Evolutionary conservation across 2,329 filamentous ascomycete species (phyloP), one percentile per base, ranked within the genome.

Genomic region (Karstenula rhodostoma): DNA sequence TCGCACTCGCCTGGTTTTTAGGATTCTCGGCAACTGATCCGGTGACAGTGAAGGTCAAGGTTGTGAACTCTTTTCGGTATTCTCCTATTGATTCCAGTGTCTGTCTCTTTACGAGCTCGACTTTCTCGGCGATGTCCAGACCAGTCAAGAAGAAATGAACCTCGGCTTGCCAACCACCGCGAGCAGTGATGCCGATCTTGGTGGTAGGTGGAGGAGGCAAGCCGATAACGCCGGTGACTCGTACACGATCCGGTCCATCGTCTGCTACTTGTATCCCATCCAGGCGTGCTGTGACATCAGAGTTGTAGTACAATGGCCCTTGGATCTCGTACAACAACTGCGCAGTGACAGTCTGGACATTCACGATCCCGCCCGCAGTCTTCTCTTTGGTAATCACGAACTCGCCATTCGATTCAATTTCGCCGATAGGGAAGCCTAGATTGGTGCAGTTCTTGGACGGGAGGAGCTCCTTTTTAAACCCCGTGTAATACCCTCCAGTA

Each of bases 401-500:
- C 29, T 58, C 49, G 1, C 62, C 62, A 53, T 56, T 56, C 15
- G 33, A 27, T 42, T 62, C 60, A 15, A 62, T 58, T 27, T 62
- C 60, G 1, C 43, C 55, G 22, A 65, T 63, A 6, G 62, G 62
- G 35, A 60, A 65, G 5, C 57, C 61, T 22, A 73, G 69, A 32
- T 74, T 43, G 80, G 73, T 0, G 65, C 65, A n/a, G 79, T 73
- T 4, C 19, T 43, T 43, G 15, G 35, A 29, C 10, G 9, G 35
- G 79, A 58, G 3, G 72, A 58, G 51, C 76, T 72, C 73, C 0
- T 79, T 19, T 79, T 74, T 55, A 78, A 83, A 61, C 1, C 83
- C 84, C 0, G 82, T 76, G 58, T 83, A 86, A 63, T 86, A 85
- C 0, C 72, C 81, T 0, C 84, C 84, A 0, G 80, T 82, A 13